Percentiles rank a stretch among this genome's conserved stretches.
Conservation (phyloP, 164 flowering plant species). For the Annona cherimola region DNA sequence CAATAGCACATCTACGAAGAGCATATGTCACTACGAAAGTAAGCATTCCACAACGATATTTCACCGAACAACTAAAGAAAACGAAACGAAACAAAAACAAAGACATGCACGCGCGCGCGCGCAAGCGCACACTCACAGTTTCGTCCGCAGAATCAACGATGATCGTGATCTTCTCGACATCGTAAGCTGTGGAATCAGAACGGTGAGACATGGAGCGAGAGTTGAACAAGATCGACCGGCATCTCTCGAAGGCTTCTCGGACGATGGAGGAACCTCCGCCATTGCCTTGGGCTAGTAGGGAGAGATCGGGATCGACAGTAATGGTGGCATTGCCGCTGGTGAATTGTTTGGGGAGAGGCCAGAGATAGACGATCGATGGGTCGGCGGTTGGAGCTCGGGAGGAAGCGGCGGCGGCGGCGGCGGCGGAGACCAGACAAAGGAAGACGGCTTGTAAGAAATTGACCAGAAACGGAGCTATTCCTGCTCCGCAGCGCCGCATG, state of each 20-base stretch:
- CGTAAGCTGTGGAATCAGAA: slow-evolving; percentile 28
- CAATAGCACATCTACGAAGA: neutral
- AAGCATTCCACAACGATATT: neutral
- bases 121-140: slow-evolving; percentile 25
- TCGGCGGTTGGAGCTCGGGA: neutral
- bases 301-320: slow-evolving; percentile 65
- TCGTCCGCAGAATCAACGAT: slow-evolving; percentile 27
- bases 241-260: slow-evolving; percentile 58
- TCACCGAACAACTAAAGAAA: neutral
- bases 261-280: slow-evolving; percentile 54
- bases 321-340: slow-evolving; percentile 52
- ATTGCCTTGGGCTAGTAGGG: slow-evolving; percentile 36
- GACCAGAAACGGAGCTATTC: too few relatives aligned
- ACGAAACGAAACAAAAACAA: too few relatives aligned
- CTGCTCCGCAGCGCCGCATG: too few relatives aligned
- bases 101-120: too few relatives aligned
- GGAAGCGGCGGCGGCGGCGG: neutral
- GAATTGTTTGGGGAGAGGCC: slow-evolving; percentile 77
- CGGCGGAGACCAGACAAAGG: too few relatives aligned
- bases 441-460: too few relatives aligned
- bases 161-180: slow-evolving; percentile 32
- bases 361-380: slow-evolving; percentile 46
- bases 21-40: neutral
- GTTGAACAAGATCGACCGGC: slow-evolving; percentile 51
- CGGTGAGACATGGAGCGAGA: slow-evolving; percentile 25